Evolutionary conservation across 1,139 yeast genomes (phyloP).

Genomic region (Scheffersomyces titani): DNA sequence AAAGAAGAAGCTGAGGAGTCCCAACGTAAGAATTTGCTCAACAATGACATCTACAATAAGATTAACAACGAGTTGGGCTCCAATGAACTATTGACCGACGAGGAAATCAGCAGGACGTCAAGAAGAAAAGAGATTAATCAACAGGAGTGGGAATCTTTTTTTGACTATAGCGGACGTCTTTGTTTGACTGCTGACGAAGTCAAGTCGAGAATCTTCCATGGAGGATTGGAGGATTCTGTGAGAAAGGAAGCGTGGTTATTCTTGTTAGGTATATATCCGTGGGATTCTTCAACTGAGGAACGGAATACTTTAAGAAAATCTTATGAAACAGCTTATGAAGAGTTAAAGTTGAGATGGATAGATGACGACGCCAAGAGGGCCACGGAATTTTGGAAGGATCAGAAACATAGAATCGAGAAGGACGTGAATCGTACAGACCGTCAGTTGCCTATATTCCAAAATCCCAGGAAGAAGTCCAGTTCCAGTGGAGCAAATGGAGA

Average conservation of each 20-base stretch:
- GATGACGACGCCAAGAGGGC: slow-evolving; percentile 55
- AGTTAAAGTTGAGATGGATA: slow-evolving; percentile 68
- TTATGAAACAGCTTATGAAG: slow-evolving; percentile 63
- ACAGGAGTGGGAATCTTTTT: slow-evolving; percentile 85
- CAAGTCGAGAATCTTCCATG: slow-evolving; percentile 83
- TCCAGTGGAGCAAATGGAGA: slow-evolving; percentile 11
- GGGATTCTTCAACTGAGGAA: slow-evolving; percentile 80
- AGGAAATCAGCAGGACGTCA: slow-evolving; percentile 60
- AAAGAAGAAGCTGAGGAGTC: slow-evolving; percentile 88
- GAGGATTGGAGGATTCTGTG: slow-evolving; percentile 65
- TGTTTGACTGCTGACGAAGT: slow-evolving; percentile 74
- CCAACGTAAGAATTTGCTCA: slow-evolving; percentile 58
- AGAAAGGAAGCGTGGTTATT: slow-evolving; percentile 86
- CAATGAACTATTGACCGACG: slow-evolving; percentile 56
- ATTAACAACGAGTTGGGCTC: slow-evolving; percentile 72
- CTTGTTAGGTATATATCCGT: slow-evolving; percentile 78
- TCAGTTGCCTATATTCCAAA: slow-evolving; percentile 61
- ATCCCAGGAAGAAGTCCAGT: slow-evolving; percentile 33
- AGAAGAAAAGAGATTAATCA: slow-evolving; percentile 64
- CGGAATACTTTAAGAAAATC: slow-evolving; percentile 59
- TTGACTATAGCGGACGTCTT: slow-evolving; percentile 77
- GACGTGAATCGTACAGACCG: slow-evolving; percentile 94
- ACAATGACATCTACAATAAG: slow-evolving; percentile 58
- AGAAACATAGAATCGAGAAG: slow-evolving; percentile 84
- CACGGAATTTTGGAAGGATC: slow-evolving; percentile 85